A percentile compares a stretch with the other conserved stretches of the same genome.
Evolutionary conservation across 2,329 filamentous ascomycete species (phyloP).

Genomic region (Phyllosticta capitalensis): DNA sequence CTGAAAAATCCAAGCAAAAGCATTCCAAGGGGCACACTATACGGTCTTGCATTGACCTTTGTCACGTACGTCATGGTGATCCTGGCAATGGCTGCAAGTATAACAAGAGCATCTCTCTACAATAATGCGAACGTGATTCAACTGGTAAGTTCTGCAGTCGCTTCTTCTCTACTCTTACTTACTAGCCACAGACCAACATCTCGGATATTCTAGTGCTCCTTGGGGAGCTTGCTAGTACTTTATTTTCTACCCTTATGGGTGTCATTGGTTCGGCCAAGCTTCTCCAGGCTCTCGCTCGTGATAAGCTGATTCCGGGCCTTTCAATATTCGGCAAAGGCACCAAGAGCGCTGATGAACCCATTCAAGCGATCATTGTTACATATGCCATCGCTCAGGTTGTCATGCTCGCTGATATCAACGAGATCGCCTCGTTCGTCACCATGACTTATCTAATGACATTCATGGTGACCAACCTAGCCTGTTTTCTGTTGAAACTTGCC

Average conservation of each 20-base stretch:
- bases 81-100: slow-evolving; percentile 65
- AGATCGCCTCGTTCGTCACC: slow-evolving; percentile 80
- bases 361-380: slow-evolving; percentile 66
- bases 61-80: slow-evolving; percentile 67
- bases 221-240: slow-evolving; percentile 71
- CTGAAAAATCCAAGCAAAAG: slow-evolving; percentile 72
- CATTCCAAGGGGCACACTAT: slow-evolving; percentile 76
- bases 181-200: slow-evolving; percentile 50
- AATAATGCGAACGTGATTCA: slow-evolving; percentile 71
- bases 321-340: slow-evolving; percentile 66
- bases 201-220: slow-evolving; percentile 64
- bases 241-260: slow-evolving; percentile 82
- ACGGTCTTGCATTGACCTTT: slow-evolving; percentile 67
- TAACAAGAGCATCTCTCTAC: slow-evolving; percentile 64
- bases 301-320: slow-evolving; percentile 68
- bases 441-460: slow-evolving; percentile 94
- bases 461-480: slow-evolving; percentile 77
- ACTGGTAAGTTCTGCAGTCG: slow-evolving; percentile 37
- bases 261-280: slow-evolving; percentile 78
- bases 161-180: neutral
- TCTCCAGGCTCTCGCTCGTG: slow-evolving; percentile 71
- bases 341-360: slow-evolving; percentile 61
- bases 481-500: slow-evolving; percentile 75
- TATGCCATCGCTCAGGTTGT: slow-evolving; percentile 68
- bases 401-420: slow-evolving; percentile 74